These are phyloP conservation scores for Coniella lustricola DNA, from an alignment of 2,329 filamentous ascomycete species.

Conservation along the genomic window DNA sequence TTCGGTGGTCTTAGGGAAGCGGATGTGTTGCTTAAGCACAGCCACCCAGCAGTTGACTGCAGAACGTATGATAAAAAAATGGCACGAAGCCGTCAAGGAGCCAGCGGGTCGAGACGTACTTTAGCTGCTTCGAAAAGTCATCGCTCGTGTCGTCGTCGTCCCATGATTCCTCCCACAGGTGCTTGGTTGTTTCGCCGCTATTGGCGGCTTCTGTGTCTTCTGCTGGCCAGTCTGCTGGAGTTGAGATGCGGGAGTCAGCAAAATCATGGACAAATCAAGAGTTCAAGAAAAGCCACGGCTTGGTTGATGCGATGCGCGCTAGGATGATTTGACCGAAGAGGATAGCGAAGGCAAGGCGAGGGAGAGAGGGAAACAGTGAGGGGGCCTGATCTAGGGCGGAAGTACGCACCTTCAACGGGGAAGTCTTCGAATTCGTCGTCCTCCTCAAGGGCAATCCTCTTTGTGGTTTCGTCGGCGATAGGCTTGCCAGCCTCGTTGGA, in stretches of 20 bases:
- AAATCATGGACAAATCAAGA: too few species aligned
- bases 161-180: conserved; percentile 99
- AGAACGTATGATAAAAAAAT: too few species aligned
- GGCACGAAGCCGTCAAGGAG: background rate
- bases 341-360: background rate
- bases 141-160: conserved; percentile 97
- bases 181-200: conserved; percentile 58
- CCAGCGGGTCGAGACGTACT: conserved; percentile 48
- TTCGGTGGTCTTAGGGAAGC: too few species aligned
- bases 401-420: conserved; percentile 74
- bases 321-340: too few species aligned
- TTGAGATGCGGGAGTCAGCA: background rate
- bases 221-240: conserved; percentile 72
- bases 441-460: conserved; percentile 76
- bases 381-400: background rate
- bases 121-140: conserved; percentile 91
- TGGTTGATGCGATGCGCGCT: too few species aligned
- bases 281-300: too few species aligned
- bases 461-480: conserved; percentile 40
- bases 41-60: too few species aligned
- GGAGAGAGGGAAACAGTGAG: background rate
- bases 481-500: conserved; percentile 31
- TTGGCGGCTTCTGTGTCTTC: conserved; percentile 80
- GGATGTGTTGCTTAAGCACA: too few species aligned
- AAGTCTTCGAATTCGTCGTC: conserved; percentile 99